Percentiles rank a stretch among this genome's conserved stretches.
Conservation (phyloP, 306 rosid genomes). For the Mimosa bimucronata region DNA sequence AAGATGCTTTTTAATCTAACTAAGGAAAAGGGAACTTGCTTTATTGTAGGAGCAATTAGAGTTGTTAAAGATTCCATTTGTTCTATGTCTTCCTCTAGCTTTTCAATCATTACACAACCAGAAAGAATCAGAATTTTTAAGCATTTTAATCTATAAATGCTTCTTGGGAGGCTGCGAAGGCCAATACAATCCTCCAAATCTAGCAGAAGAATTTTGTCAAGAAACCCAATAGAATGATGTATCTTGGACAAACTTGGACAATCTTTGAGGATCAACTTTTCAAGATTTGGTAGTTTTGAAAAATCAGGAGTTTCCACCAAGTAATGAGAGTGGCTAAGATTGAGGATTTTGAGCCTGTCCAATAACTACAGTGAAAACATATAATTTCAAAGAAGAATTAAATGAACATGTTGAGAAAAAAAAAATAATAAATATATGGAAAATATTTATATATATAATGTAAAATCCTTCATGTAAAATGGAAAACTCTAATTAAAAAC, state of each 20-base stretch:
- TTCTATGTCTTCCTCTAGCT: neutral
- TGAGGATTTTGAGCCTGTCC: neutral
- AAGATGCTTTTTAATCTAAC: neutral
- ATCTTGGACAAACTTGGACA: neutral
- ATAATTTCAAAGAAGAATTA: neutral
- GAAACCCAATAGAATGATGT: neutral
- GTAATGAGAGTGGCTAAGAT: neutral
- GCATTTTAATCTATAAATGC: neutral
- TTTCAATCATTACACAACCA: neutral
- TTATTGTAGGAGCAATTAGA: neutral
- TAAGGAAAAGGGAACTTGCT: neutral
- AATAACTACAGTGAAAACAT: neutral
- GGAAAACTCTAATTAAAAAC: neutral
- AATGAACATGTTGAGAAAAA: neutral
- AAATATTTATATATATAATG: neutral
- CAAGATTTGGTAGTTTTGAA: neutral
- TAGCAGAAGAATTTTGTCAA: neutral
- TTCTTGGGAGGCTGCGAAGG: neutral
- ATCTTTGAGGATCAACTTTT: neutral
- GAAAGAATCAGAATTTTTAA: conserved; percentile 13
- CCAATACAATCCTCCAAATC: neutral
- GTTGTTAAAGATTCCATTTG: neutral
- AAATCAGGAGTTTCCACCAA: neutral
- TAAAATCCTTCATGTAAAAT: neutral
- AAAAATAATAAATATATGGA: neutral